A percentile compares a stretch with the other conserved stretches of the same genome.
Conservation (phyloP, 1,284 basidiomycete genomes). For the Fomitopsis betulina region DNA sequence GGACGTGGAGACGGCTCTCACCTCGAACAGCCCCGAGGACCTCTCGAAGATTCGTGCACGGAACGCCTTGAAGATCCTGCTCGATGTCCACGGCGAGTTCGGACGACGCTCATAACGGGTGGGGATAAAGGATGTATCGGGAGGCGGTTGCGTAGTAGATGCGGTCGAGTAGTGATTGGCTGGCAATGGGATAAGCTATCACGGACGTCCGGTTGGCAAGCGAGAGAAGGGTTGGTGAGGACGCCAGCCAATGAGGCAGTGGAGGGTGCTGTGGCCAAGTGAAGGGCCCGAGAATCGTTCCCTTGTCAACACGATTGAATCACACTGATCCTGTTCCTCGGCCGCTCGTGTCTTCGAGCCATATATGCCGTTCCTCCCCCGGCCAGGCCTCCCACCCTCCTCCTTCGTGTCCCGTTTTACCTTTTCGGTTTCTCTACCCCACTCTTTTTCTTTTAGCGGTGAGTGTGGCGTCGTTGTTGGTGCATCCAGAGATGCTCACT, state of each 20-base stretch:
- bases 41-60: conserved; percentile 84
- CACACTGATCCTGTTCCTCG: conserved; percentile 21
- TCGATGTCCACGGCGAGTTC: conserved; percentile 84
- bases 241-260: conserved; percentile 21
- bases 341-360: conserved; percentile 15
- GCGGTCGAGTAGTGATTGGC: conserved; percentile 2
- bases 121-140: not conserved
- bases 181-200: conserved; percentile 7
- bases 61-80: conserved; percentile 87
- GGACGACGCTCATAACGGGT: conserved; percentile 20
- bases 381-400: conserved; percentile 21
- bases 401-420: conserved; percentile 29
- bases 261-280: not conserved
- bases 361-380: conserved; percentile 14
- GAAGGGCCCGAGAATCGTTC: conserved; percentile 16
- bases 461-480: conserved; percentile 7
- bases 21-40: conserved; percentile 66
- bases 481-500: not conserved
- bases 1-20: conserved; percentile 67
- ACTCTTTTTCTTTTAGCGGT: conserved; percentile 41
- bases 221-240: not conserved
- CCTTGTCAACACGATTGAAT: conserved; percentile 32
- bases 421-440: conserved; percentile 30
- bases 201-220: conserved; percentile 12
- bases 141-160: not conserved